Conservation (phyloP, 2,329 filamentous ascomycete species). For the Trichoderma sp. region DNA sequence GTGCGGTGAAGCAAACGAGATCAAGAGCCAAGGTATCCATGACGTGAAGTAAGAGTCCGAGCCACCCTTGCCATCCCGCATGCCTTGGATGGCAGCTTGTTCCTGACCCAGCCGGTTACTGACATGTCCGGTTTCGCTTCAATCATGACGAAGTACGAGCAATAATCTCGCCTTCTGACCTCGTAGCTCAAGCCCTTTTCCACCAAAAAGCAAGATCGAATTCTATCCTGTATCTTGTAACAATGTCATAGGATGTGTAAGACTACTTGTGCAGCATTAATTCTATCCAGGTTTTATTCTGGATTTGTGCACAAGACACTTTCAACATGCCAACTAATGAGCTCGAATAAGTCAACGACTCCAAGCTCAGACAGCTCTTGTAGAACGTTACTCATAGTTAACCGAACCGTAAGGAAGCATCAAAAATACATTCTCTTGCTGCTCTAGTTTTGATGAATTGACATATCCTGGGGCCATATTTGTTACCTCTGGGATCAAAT, state of each 20-base stretch:
- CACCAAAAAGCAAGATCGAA: no score
- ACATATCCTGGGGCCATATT: not conserved
- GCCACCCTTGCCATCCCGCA: conserved; percentile 9
- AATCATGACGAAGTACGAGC: not conserved
- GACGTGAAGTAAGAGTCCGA: not conserved
- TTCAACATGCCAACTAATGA: not conserved
- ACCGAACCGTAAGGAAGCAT: not conserved
- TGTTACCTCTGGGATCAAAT: not conserved
- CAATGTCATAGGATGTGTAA: not conserved
- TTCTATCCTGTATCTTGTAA: not conserved
- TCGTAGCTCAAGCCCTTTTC: not conserved
- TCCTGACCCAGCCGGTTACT: not conserved
- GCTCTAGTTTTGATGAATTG: not conserved
- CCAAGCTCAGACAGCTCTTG: not conserved
- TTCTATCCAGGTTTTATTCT: not conserved
- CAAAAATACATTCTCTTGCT: not conserved
- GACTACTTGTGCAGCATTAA: not conserved
- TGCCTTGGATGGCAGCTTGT: not conserved
- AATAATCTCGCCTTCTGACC: not conserved
- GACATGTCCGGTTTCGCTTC: conserved; percentile 1
- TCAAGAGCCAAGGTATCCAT: not conserved
- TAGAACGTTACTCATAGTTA: not conserved
- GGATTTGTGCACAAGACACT: not conserved
- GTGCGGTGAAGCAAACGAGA: conserved; percentile 6
- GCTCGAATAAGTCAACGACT: not conserved